Conservation (phyloP, 352 stramenopile species). For the Phytophthora vignae region DNA sequence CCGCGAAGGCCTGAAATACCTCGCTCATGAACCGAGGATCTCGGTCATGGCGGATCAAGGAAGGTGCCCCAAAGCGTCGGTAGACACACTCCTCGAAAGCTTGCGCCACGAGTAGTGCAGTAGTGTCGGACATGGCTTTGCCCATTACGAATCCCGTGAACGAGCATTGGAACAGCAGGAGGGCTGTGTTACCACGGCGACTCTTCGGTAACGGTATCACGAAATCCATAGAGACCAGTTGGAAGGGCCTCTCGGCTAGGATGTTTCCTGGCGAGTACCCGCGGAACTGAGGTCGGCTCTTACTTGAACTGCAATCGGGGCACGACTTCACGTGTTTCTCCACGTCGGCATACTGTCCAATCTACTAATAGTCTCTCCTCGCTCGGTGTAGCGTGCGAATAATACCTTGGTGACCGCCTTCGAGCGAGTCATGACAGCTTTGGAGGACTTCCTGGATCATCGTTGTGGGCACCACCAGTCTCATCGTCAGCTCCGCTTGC, state of each 20-base stretch:
- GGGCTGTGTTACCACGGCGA: neutral
- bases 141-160: slow-evolving; percentile 1
- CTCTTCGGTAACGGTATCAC: slow-evolving; percentile 13
- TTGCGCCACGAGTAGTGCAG: neutral
- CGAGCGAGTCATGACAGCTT: too few relatives aligned
- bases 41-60: neutral
- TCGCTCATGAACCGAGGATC: slow-evolving; percentile 5
- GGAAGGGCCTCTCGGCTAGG: slow-evolving; percentile 1
- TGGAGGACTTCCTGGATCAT: too few relatives aligned
- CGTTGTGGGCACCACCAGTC: slow-evolving; percentile 21
- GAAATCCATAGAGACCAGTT: slow-evolving; percentile 3
- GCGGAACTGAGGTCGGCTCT: slow-evolving; percentile 4
- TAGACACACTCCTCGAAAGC: slow-evolving; percentile 1
- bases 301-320: too few relatives aligned
- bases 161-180: neutral
- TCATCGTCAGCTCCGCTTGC: neutral
- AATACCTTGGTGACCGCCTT: too few relatives aligned
- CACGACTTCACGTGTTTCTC: too few relatives aligned
- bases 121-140: neutral
- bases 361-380: too few relatives aligned
- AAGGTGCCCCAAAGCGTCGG: neutral
- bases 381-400: too few relatives aligned
- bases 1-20: neutral
- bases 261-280: slow-evolving; percentile 22
- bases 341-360: too few relatives aligned